phyloP scores from a whole-genome alignment of 2,329 filamentous ascomycete species.

The Pseudocercospora musae region DNA sequence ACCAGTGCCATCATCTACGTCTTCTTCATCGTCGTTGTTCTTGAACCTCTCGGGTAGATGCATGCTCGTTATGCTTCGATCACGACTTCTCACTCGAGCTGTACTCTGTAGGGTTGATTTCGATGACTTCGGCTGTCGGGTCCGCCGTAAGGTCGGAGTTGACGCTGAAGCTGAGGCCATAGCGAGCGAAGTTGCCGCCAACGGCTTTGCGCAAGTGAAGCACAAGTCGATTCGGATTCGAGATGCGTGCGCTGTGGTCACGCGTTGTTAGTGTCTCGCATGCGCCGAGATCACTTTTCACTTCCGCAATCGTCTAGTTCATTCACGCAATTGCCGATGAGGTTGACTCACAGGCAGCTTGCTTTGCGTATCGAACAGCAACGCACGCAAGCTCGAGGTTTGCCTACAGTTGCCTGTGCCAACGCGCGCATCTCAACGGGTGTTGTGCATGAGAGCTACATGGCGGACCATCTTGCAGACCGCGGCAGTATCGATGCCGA shows the following conservation, averaged over 20 bases:
- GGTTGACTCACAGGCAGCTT: background rate
- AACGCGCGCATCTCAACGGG: constrained; percentile 1
- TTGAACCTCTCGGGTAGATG: constrained; percentile 21
- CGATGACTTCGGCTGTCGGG: background rate
- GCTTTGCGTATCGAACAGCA: background rate
- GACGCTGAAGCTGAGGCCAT: constrained; percentile 13
- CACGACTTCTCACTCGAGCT: constrained; percentile 5
- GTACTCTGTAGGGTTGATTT: background rate
- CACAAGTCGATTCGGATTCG: background rate
- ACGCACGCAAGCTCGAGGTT: background rate
- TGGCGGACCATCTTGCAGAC: background rate
- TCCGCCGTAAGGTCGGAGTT: background rate
- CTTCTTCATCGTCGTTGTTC: constrained; percentile 18
- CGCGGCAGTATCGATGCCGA: background rate
- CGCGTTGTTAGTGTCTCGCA: constrained; percentile 14
- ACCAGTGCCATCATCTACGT: constrained; percentile 21
- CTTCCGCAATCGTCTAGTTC: background rate
- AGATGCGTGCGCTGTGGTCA: constrained; percentile 8
- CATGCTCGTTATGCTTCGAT: constrained; percentile 9
- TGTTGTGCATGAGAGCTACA: constrained; percentile 1
- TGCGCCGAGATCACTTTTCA: constrained; percentile 6
- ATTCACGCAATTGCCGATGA: background rate
- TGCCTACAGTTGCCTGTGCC: constrained; percentile 2
- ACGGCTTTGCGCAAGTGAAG: background rate
- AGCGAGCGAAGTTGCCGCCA: background rate